Evolutionary conservation across 2,329 filamentous ascomycete species (phyloP).

Genomic region (Meredithiella fracta): DNA sequence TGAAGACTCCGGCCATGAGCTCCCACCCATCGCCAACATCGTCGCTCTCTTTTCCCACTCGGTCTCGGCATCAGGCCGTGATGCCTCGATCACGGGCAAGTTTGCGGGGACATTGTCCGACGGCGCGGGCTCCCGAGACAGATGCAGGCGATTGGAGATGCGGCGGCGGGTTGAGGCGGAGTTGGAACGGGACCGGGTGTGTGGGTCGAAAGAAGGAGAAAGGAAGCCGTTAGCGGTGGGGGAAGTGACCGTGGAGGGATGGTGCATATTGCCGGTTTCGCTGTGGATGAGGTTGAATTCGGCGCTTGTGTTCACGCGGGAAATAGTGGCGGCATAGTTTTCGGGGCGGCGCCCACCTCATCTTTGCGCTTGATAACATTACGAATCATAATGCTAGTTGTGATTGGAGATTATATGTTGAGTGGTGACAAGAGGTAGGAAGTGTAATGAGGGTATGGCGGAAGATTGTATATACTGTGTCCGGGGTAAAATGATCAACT

Average conservation of each 20-base stretch:
- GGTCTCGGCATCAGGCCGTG: slow-evolving; percentile 37
- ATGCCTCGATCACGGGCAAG: slow-evolving; percentile 54
- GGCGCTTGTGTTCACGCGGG: slow-evolving; percentile 28
- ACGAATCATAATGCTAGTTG: slow-evolving; percentile 29
- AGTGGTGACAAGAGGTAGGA: no score
- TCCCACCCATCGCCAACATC: slow-evolving; percentile 40
- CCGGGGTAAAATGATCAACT: not conserved
- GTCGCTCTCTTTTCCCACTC: slow-evolving; percentile 90
- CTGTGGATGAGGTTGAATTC: slow-evolving; percentile 74
- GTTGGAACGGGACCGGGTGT: slow-evolving; percentile 26
- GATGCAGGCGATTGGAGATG: slow-evolving; percentile 55
- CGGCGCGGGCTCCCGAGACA: slow-evolving; percentile 39
- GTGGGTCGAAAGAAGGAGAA: slow-evolving; percentile 4
- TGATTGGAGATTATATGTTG: no score
- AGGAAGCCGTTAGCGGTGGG: slow-evolving; percentile 11
- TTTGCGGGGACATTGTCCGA: slow-evolving; percentile 64
- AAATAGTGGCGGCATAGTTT: slow-evolving; percentile 23
- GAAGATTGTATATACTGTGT: not conserved
- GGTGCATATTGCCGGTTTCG: slow-evolving; percentile 53
- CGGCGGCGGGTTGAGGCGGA: slow-evolving; percentile 33
- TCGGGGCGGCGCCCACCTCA: slow-evolving; percentile 23
- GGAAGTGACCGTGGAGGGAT: slow-evolving; percentile 16
- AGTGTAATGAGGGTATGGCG: not conserved
- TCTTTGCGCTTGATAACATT: slow-evolving; percentile 40
- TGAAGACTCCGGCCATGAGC: slow-evolving; percentile 24